phyloP scores from a whole-genome alignment of 768 basidiomycete species.

The Glaciozyma martinii region DNA sequence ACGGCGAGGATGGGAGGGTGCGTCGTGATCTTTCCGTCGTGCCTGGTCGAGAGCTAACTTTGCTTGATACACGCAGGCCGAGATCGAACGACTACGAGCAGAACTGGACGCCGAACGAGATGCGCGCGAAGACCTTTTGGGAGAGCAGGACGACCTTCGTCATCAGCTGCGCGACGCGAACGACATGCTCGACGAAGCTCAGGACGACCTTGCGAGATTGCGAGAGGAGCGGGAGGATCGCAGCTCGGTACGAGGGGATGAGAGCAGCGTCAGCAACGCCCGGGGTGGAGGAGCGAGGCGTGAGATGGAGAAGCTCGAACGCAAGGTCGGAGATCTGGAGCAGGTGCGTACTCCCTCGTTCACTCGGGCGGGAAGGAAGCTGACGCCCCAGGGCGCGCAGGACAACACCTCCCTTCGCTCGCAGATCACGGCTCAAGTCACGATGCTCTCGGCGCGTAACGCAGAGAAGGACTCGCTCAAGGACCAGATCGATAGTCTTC shows the following conservation, averaged over 20 bases:
- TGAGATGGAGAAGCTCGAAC: slow-evolving; percentile 21
- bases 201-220: slow-evolving; percentile 16
- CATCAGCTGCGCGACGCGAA: slow-evolving; percentile 26
- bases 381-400: slow-evolving; percentile 4
- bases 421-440: slow-evolving; percentile 32
- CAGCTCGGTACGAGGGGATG: not conserved
- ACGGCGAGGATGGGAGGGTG: slow-evolving; percentile 25
- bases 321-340: slow-evolving; percentile 24
- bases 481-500: slow-evolving; percentile 60
- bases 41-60: not conserved
- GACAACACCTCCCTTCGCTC: slow-evolving; percentile 32
- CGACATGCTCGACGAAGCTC: slow-evolving; percentile 13
- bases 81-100: slow-evolving; percentile 62
- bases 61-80: slow-evolving; percentile 36
- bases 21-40: not conserved
- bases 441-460: slow-evolving; percentile 31
- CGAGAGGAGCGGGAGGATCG: slow-evolving; percentile 1
- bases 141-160: slow-evolving; percentile 23
- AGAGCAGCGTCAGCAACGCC: slow-evolving; percentile 4
- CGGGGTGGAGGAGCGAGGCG: slow-evolving; percentile 8
- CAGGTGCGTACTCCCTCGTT: slow-evolving; percentile 11
- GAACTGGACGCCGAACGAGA: slow-evolving; percentile 53
- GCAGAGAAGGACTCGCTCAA: slow-evolving; percentile 28
- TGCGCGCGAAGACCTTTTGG: slow-evolving; percentile 52
- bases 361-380: too few relatives aligned